Base-by-base conservation (phyloP, 2,329 filamentous ascomycete species). In the Aspergillus clavatus region DNA sequence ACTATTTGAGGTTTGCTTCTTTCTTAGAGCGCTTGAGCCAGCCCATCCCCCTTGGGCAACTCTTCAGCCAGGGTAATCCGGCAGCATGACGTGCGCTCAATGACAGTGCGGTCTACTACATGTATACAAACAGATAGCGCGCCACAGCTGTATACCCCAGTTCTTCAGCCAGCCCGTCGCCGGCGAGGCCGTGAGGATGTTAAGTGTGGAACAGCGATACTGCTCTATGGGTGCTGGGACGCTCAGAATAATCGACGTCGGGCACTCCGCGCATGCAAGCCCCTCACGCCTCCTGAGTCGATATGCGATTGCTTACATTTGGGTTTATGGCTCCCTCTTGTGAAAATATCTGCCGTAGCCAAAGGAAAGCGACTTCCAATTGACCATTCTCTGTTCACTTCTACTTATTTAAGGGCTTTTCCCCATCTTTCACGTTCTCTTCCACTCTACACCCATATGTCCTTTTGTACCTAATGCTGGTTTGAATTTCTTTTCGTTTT, bases 401-500 rank as follows among this genome's bases (percentile, higher is more conserved):
- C n/a, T n/a, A n/a, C n/a, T n/a, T 18, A 33, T 33, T 18, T 47
- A 47, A 38, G 14, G 27, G 31, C 23, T 4, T 10, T 33, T 14
- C 18, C n/a, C 22, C 23, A 40, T 19, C 23, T 21, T 11, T 39
- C 35, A 23, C 7, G 36, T 28, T 40, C 27, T 22, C 40, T 35
- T 24, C 28, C 29, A 35, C n/a, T n/a, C n/a, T n/a, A n/a, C n/a
- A n/a, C n/a, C n/a, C n/a, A n/a, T n/a, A 35, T 24, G 26, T 12
- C 27, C 5, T 39, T 47, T 47, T 39, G 16, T 16, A 43, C 39
- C 40, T 43, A 28, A 43, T 43, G 40, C 40, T 28, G 40, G 27
- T 47, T 47, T 47, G 45, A 40, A 40, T 47, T 40, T 33, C 36
- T 37, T 39, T 36, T 26, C 43, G 39, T 38, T 21, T 36, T 43